Conservation (phyloP, 208 protist genomes). For the Crithidia brevicula region DNA sequence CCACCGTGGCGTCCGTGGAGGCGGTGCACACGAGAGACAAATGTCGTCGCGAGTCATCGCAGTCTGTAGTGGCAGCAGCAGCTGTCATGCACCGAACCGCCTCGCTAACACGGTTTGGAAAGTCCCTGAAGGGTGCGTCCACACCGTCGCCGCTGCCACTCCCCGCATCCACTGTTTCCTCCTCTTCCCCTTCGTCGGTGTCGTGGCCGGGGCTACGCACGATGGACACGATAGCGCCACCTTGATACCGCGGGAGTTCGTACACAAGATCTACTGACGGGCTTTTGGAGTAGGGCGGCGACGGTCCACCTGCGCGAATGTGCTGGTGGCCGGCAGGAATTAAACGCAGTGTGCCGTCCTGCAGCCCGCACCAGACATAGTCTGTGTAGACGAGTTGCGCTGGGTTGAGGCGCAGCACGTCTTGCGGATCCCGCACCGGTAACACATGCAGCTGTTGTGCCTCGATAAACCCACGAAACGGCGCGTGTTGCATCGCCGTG, state of each 20-base stretch:
- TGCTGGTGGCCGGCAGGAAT: slow-evolving; percentile 61
- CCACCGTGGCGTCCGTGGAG: slow-evolving; percentile 79
- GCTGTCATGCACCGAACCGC: slow-evolving; percentile 49
- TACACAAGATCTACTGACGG: slow-evolving; percentile 71
- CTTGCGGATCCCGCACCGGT: slow-evolving; percentile 57
- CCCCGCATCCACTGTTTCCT: background rate
- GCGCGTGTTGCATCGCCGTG: slow-evolving; percentile 74
- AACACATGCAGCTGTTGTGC: slow-evolving; percentile 55
- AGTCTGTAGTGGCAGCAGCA: slow-evolving; percentile 1
- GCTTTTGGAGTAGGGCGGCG: slow-evolving; percentile 50
- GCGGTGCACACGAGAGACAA: slow-evolving; percentile 84
- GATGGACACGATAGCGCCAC: slow-evolving; percentile 68
- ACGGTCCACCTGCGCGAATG: slow-evolving; percentile 56
- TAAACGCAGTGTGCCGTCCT: slow-evolving; percentile 84
- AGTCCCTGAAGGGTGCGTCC: background rate
- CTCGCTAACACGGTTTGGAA: slow-evolving; percentile 62
- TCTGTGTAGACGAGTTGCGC: slow-evolving; percentile 74
- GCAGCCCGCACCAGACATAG: slow-evolving; percentile 89
- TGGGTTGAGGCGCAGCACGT: slow-evolving; percentile 67
- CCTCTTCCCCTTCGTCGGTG: slow-evolving; percentile 39
- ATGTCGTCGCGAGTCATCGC: slow-evolving; percentile 46
- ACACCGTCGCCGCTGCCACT: background rate
- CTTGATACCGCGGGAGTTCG: slow-evolving; percentile 88
- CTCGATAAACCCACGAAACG: slow-evolving; percentile 82
- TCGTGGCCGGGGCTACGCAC: slow-evolving; percentile 76